These are phyloP conservation scores for Lentinula lateritia DNA, from an alignment of 768 basidiomycete genomes.

Conservation along the genomic window DNA sequence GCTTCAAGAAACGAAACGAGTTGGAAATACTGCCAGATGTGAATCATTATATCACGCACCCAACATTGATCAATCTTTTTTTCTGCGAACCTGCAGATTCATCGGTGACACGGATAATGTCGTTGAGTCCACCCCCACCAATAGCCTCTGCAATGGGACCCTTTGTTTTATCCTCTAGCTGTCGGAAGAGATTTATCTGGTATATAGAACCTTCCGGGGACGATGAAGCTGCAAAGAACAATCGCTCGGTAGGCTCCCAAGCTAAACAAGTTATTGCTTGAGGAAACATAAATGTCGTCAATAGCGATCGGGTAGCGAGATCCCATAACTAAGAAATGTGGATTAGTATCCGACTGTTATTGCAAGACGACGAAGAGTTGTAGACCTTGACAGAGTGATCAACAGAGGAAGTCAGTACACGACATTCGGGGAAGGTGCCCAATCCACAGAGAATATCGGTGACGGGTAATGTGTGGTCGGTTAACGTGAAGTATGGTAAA, in stretches of 20 bases:
- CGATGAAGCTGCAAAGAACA: constrained; percentile 81
- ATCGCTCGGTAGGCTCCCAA: constrained; percentile 81
- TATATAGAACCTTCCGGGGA: constrained; percentile 61
- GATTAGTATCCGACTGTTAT: background rate
- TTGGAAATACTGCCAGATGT: constrained; percentile 2
- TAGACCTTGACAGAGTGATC: constrained; percentile 90
- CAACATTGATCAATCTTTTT: constrained; percentile 64
- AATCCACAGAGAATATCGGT: constrained; percentile 78
- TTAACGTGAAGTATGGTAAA: constrained; percentile 70
- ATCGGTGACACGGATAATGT: constrained; percentile 65
- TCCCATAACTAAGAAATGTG: constrained; percentile 67
- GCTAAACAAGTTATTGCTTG: constrained; percentile 63
- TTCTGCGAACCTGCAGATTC: constrained; percentile 39
- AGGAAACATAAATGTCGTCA: constrained; percentile 88
- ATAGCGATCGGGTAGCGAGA: constrained; percentile 61
- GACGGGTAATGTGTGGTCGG: constrained; percentile 90
- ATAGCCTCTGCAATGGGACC: constrained; percentile 56
- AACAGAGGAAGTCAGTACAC: constrained; percentile 73
- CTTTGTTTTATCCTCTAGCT: constrained; percentile 50
- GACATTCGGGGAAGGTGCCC: constrained; percentile 72
- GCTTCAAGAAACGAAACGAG: constrained; percentile 17
- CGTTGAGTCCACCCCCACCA: constrained; percentile 67
- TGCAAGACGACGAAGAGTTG: constrained; percentile 5
- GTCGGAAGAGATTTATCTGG: constrained; percentile 74
- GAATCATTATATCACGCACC: constrained; percentile 35